These are phyloP conservation scores for Phialocephala sp. DNA, from an alignment of 2,329 filamentous ascomycete genomes.

Conservation along the genomic window DNA sequence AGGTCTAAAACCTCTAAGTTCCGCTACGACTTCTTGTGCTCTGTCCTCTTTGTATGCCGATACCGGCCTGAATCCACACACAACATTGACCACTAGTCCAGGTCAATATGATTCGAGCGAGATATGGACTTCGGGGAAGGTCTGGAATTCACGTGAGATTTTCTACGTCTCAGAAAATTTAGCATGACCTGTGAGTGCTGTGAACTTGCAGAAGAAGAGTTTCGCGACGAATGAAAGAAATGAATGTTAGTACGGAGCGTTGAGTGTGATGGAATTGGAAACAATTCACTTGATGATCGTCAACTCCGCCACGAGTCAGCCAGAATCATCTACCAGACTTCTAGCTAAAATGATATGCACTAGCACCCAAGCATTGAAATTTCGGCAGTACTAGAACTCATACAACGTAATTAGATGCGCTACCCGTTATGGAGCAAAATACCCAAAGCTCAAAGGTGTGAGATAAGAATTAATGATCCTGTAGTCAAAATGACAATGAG, in stretches of 20 bases:
- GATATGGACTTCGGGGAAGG: neutral
- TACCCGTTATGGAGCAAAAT: neutral
- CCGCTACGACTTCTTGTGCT: neutral
- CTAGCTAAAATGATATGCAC: neutral
- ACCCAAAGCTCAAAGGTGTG: neutral
- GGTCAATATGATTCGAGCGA: neutral
- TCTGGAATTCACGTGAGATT: neutral
- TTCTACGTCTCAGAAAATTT: neutral
- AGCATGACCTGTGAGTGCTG: too few species aligned
- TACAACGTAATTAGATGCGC: too few species aligned
- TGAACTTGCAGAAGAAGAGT: too few species aligned
- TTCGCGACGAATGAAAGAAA: too few species aligned
- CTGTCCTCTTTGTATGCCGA: neutral
- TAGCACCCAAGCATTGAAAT: neutral
- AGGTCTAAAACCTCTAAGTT: conserved; percentile 2
- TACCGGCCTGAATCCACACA: conserved; percentile 2
- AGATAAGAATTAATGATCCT: neutral
- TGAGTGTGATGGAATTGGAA: neutral
- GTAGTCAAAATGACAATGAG: neutral
- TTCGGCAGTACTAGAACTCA: neutral
- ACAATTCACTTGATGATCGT: neutral
- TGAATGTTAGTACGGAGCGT: too few species aligned
- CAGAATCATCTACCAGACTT: neutral
- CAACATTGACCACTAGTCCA: conserved; percentile 12
- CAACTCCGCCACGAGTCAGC: neutral